Evolutionary conservation across 169 alveolate species (phyloP), one percentile per base, ranked within the genome.

Genomic region (Plasmodium fragile): DNA sequence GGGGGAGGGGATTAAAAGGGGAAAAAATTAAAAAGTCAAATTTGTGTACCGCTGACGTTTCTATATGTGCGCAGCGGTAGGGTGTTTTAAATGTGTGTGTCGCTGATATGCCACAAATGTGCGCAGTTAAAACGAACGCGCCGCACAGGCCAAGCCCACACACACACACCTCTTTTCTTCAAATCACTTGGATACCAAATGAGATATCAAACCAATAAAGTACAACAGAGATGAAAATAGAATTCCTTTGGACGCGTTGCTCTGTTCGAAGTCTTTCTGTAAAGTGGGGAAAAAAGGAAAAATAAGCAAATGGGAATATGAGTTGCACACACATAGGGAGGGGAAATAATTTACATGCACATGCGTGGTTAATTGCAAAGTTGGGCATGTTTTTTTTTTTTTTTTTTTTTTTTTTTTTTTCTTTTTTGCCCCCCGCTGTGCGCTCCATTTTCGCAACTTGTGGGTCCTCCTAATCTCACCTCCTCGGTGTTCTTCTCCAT

Each of bases 201-300:
- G 94, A 34, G 94, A 90, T 43, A 90, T 79, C n/a, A 90, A 30
- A 13, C 94, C 94, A 90, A 80, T 25, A 70, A 90, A 59, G 39
- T 90, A 90, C 28, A 90, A 83, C 16, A 65, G 59, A 30, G 94
- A 39, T 25, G 94, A 90, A 25, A 90, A 90, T 4, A 90, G 30
- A 30, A 90, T 81, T n/a, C 94, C 94, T 72, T 72, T 90, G 78
- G 77, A 70, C 39, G 94, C 92, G 39, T 79, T 90, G 28, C 94
- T 53, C 53, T 90, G 79, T 30, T 52, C 83, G 22, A 90, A 80
- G 43, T 90, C 81, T 69, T 80, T 90, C 94, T 90, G 75, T 16
- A 75, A 28, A 11, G 71, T 41, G 32, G 73, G 25, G 55, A 79
- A 49, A 49, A 78, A 75, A 87, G 11, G 55, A 77, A 75, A 52